Conservation (phyloP, 2,329 filamentous ascomycete species). For the Ambrosiella beaveri region DNA sequence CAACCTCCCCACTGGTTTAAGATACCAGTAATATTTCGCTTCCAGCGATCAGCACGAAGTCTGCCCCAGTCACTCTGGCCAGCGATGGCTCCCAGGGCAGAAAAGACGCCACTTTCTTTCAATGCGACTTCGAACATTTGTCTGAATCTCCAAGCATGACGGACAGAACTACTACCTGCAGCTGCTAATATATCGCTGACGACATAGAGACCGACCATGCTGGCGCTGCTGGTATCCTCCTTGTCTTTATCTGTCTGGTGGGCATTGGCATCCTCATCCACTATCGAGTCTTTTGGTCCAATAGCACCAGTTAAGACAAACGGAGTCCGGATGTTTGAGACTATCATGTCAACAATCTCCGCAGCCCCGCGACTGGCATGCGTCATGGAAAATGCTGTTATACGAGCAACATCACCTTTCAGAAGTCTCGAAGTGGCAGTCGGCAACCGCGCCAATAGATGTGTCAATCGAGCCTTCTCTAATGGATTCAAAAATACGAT, state of each 20-base stretch:
- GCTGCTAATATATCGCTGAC: conserved; percentile 63
- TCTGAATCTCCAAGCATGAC: conserved; percentile 75
- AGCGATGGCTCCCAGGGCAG: conserved; percentile 55
- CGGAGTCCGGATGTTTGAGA: conserved; percentile 65
- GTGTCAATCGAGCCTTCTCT: conserved; percentile 67
- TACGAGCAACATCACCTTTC: conserved; percentile 69
- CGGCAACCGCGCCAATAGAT: conserved; percentile 69
- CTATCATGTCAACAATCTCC: conserved; percentile 78
- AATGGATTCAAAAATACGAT: conserved; percentile 57
- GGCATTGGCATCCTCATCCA: conserved; percentile 18
- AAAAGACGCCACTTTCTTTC: conserved; percentile 51
- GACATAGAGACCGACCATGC: conserved; percentile 66
- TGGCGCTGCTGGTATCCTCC: conserved; percentile 52
- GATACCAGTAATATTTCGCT: conserved; percentile 52
- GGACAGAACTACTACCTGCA: conserved; percentile 56
- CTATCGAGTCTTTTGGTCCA: conserved; percentile 25
- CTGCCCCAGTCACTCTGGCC: conserved; percentile 62
- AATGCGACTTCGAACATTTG: conserved; percentile 62
- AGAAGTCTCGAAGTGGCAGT: conserved; percentile 55
- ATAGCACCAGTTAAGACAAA: conserved; percentile 42
- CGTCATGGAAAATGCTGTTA: conserved; percentile 76
- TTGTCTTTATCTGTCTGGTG: conserved; percentile 23
- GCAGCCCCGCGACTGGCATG: conserved; percentile 73
- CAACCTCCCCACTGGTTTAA: conserved; percentile 55
- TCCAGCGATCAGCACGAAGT: conserved; percentile 70